These are phyloP conservation scores for Pyrenochaeta sp. DNA, from an alignment of 2,329 filamentous ascomycete species.

Conservation along the genomic window DNA sequence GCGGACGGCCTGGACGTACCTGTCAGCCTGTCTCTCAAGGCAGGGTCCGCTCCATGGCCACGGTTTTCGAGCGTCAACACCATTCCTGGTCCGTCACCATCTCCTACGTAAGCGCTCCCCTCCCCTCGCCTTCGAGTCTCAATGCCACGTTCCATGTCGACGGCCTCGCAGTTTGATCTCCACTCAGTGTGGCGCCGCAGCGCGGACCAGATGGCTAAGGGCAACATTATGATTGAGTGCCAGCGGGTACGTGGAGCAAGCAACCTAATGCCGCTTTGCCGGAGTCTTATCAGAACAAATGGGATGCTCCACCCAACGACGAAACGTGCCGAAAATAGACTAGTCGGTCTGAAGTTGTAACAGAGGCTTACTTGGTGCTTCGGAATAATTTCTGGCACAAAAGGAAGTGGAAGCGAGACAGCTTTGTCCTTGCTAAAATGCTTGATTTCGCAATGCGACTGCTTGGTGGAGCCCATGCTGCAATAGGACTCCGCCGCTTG, in stretches of 20 bases:
- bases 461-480: conserved; percentile 20
- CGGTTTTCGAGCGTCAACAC: conserved; percentile 18
- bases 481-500: conserved; percentile 34
- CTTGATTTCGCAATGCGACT: conserved; percentile 26
- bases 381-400: conserved; percentile 34
- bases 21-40: conserved; percentile 28
- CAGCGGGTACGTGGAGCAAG: conserved; percentile 21
- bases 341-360: conserved; percentile 28
- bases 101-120: conserved; percentile 5
- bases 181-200: conserved; percentile 16
- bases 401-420: conserved; percentile 21
- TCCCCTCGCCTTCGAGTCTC: conserved; percentile 19
- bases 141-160: conserved; percentile 20
- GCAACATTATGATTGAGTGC: conserved; percentile 30
- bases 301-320: conserved; percentile 20
- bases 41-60: conserved; percentile 24
- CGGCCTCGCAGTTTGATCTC: conserved; percentile 13
- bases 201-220: conserved; percentile 10
- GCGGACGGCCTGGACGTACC: conserved; percentile 21
- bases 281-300: conserved; percentile 29
- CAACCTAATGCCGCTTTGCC: conserved; percentile 31
- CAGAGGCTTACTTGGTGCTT: conserved; percentile 21
- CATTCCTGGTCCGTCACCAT: conserved; percentile 11
- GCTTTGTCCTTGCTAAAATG: conserved; percentile 23
- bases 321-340: conserved; percentile 34